Base-by-base conservation (phyloP, 306 rosid species). In the Astragalus glycyphyllos region DNA sequence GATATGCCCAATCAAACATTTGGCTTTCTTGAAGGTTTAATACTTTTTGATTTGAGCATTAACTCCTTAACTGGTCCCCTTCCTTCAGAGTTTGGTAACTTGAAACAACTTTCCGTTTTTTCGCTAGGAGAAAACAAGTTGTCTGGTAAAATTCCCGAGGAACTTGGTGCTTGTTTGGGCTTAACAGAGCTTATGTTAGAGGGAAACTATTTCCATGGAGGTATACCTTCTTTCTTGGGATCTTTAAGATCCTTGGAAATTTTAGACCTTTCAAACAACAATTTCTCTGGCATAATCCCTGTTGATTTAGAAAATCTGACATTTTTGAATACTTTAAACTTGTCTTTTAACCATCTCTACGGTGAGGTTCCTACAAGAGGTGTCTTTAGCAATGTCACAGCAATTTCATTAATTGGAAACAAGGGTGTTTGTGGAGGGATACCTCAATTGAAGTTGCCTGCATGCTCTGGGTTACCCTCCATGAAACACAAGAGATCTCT, bases 341-440 rank as follows among this genome's bases (percentile, higher is more conserved):
- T 26, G 31, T 26, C 31, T 26, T 26, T 26, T 26, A 26, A 26
- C 4, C 1, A 26, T 26, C 31, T 26, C 1, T 26, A 26, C 3
- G 85, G 88, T 17, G 83, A 71, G n/a, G 63, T 84, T 50, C 88
- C 85, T 0, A 37, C 4, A 4, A 31, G 64, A 34, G 84, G 82
- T 5, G 76, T 63, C 2, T 81, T 84, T 16, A 65, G 26, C n/a
- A 75, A 78, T 48, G 11, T 12, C 29, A 42, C 72, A 14, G 34
- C 51, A 4, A 31, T 66, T 51, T 49, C 59, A 9, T 71, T 72
- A 48, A 8, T 4, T 7, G 64, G 79, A 49, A 72, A 72, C 5
- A 40, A 72, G 6, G 44, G 59, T 60, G 81, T 77, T 16, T 77
- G 85, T 60, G 83, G 83, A 1, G 88, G 81, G 0, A 66, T 81